A percentile compares a stretch with the other conserved stretches of the same genome.
These are phyloP conservation scores for Yarrowia sp. DNA, from an alignment of 805 yeast genomes.

Conservation along the genomic window DNA sequence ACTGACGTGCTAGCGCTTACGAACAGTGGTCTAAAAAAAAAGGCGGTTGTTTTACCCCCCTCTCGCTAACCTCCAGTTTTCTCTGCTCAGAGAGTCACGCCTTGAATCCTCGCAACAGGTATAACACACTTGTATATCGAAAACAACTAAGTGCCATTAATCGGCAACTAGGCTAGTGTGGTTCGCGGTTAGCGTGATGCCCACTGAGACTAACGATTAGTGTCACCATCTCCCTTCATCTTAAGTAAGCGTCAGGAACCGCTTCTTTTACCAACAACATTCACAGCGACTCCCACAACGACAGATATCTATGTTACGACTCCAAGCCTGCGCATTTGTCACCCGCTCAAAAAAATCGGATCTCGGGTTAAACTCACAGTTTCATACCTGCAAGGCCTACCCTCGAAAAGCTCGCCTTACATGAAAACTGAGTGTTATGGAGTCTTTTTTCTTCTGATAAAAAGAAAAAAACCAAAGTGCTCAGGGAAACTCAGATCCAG, in stretches of 20 bases:
- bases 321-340: background rate
- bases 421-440: background rate
- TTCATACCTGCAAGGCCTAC: slow-evolving; percentile 1
- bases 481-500: slow-evolving; percentile 2
- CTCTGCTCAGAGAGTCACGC: background rate
- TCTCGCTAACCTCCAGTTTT: no score
- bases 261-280: background rate
- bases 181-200: slow-evolving; percentile 12
- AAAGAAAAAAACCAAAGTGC: background rate
- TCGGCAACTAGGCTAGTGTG: slow-evolving; percentile 16
- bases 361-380: background rate
- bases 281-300: no score
- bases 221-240: background rate
- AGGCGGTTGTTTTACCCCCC: no score
- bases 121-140: background rate
- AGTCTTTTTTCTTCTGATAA: background rate
- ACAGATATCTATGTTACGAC: no score
- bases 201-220: slow-evolving; percentile 14
- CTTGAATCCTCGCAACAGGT: background rate
- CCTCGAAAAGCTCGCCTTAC: background rate
- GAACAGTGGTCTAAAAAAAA: background rate
- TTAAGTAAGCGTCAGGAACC: background rate
- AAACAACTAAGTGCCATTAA: background rate
- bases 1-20: background rate
- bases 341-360: background rate